Conservation (phyloP, 805 yeast genomes). For the Candida germanica region DNA sequence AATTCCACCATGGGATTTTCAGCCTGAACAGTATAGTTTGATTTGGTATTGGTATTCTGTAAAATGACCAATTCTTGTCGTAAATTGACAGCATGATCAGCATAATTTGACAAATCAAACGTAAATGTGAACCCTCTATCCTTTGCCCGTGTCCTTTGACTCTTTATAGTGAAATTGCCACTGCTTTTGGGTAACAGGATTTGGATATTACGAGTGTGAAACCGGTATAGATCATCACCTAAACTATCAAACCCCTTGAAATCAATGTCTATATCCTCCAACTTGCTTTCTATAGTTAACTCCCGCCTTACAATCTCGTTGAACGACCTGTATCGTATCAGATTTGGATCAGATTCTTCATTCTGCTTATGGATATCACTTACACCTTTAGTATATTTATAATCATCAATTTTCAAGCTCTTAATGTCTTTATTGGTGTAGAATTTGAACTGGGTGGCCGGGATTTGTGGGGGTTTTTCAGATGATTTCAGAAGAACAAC, state of each 20-base stretch:
- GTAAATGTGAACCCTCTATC: constrained; percentile 2
- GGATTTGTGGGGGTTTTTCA: background rate
- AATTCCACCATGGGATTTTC: constrained; percentile 11
- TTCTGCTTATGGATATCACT: constrained; percentile 8
- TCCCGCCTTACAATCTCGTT: constrained; percentile 9
- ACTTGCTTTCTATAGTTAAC: background rate
- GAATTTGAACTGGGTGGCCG: constrained; percentile 2
- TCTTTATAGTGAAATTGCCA: background rate
- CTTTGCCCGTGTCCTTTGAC: constrained; percentile 2
- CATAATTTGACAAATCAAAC: constrained; percentile 1
- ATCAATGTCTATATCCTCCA: background rate
- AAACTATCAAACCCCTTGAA: constrained; percentile 2
- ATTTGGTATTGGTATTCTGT: constrained; percentile 4
- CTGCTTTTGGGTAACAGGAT: constrained; percentile 1
- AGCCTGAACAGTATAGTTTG: constrained; percentile 5
- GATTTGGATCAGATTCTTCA: constrained; percentile 7
- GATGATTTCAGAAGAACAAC: background rate
- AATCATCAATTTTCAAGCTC: constrained; percentile 7
- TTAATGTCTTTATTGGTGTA: constrained; percentile 6
- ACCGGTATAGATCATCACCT: background rate
- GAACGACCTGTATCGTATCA: constrained; percentile 8
- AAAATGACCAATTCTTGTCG: constrained; percentile 4
- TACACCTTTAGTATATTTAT: constrained; percentile 1
- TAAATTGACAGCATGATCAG: background rate
- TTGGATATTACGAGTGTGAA: constrained; percentile 2